Percentiles rank a stretch among this genome's conserved stretches.
Evolutionary conservation across 805 yeast species (phyloP).

Genomic region (Yamadazyma insecticola): DNA sequence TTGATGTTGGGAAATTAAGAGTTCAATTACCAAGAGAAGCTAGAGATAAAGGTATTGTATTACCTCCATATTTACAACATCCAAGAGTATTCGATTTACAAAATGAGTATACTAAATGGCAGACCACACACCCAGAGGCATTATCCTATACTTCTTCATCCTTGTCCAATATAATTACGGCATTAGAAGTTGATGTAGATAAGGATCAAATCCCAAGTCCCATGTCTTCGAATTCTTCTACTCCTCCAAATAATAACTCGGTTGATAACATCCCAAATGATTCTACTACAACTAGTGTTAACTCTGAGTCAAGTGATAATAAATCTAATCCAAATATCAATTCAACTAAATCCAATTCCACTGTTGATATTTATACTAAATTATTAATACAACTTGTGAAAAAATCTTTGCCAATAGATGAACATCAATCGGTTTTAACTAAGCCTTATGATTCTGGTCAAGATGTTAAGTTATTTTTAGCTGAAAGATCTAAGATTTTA

Average conservation of each 20-base stretch:
- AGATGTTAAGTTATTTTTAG: slow-evolving; percentile 62
- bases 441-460: slow-evolving; percentile 74
- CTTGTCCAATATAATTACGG: slow-evolving; percentile 40
- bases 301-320: too few species aligned
- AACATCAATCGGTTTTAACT: slow-evolving; percentile 53
- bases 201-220: slow-evolving; percentile 4
- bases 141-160: slow-evolving; percentile 30
- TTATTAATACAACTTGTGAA: slow-evolving; percentile 44
- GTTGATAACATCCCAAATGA: too few species aligned
- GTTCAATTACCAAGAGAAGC: slow-evolving; percentile 81
- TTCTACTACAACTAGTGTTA: too few species aligned
- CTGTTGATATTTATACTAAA: slow-evolving; percentile 38
- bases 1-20: slow-evolving; percentile 65
- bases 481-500: slow-evolving; percentile 73
- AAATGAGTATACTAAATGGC: slow-evolving; percentile 72
- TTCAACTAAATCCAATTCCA: background rate
- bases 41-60: slow-evolving; percentile 62
- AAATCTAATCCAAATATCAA: too few species aligned
- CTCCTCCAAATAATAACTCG: slow-evolving; percentile 1
- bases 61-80: slow-evolving; percentile 73
- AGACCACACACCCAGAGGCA: slow-evolving; percentile 51
- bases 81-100: slow-evolving; percentile 73
- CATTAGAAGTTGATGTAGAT: slow-evolving; percentile 39
- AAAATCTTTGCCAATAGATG: slow-evolving; percentile 46
- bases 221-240: slow-evolving; percentile 5